Base-by-base conservation (phyloP, 2,329 filamentous ascomycete species). In the Fusarium verrucosum region DNA sequence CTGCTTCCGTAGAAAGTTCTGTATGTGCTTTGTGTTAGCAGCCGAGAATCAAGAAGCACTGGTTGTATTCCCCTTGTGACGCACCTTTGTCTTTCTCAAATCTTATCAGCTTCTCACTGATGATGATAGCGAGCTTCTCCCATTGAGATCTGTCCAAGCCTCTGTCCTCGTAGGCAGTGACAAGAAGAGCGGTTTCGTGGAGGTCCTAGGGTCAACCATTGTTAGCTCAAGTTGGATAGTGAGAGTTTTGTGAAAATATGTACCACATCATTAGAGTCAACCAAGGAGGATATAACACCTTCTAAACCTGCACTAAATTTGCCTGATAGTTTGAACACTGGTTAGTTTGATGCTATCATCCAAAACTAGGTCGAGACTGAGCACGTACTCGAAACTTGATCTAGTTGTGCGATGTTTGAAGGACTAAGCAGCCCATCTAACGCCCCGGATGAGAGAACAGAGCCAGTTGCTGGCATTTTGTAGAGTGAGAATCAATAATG, bases 1-100 rank as follows among this genome's bases (percentile, higher is more conserved):
- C 68, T 17, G 66, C 64, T 58, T 77, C 75, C 7, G 62, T 51
- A 2, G 58, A 46, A 14, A 70, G 50, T 9, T 55, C 50, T 8
- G 36, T 35, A 4, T 14, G 20, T 43, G 42, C 28, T 53, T 35
- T 19, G 7, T 37, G 49, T 60, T 22, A 41, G 50, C 38, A 19
- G 26, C 26, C 11, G n/a, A 8, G 20, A 14, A 40, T 13, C 7
- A 36, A 30, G 16, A 36, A 25, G 38, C 16, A 13, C n/a, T 20
- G 7, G 19, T 10, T 26, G 28, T 17, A 46, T 20, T 14, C 7
- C 16, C 14, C 17, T 14, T 10, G 25, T 1, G n/a, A 6, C 40
- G 30, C 49, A 62, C 64, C 47, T 50, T 37, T 32, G 17, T 16
- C 37, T 8, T 50, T 40, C 10, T 37, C 41, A 11, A 45, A 10